Percentiles rank a stretch among this genome's conserved stretches.
phyloP scores from a whole-genome alignment of 1,284 basidiomycete species.

The Leccinum pseudoinsigne region DNA sequence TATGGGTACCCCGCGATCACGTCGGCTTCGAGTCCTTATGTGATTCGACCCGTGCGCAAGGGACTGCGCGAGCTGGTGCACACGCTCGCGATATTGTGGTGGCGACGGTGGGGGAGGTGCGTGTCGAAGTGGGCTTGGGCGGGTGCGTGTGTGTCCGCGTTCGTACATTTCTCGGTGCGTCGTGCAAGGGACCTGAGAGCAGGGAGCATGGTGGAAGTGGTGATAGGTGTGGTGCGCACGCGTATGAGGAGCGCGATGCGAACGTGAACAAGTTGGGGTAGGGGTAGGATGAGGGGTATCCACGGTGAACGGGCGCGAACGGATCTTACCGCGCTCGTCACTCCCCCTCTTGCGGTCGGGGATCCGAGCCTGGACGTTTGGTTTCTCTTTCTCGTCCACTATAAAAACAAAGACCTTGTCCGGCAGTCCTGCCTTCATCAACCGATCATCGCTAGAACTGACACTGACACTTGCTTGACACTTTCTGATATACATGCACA shows the following conservation, averaged over 20 bases:
- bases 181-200: background rate
- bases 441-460: background rate
- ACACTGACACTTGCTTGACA: background rate
- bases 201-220: background rate
- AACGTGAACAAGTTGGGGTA: background rate
- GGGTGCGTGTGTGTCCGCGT: conserved; percentile 19
- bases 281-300: background rate
- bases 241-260: background rate
- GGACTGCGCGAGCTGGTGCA: conserved; percentile 70
- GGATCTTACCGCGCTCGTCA: background rate
- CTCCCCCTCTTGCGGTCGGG: background rate
- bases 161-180: conserved; percentile 3
- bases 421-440: background rate
- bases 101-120: conserved; percentile 58
- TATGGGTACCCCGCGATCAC: conserved; percentile 75
- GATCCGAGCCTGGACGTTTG: background rate
- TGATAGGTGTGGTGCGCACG: background rate
- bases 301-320: background rate
- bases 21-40: conserved; percentile 34
- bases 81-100: conserved; percentile 65
- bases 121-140: conserved; percentile 34
- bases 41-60: conserved; percentile 49
- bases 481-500: background rate
- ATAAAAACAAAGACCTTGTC: background rate
- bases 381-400: background rate